These are phyloP conservation scores for Leccinum griseonigrum DNA, from an alignment of 1,284 basidiomycete species.

Conservation along the genomic window DNA sequence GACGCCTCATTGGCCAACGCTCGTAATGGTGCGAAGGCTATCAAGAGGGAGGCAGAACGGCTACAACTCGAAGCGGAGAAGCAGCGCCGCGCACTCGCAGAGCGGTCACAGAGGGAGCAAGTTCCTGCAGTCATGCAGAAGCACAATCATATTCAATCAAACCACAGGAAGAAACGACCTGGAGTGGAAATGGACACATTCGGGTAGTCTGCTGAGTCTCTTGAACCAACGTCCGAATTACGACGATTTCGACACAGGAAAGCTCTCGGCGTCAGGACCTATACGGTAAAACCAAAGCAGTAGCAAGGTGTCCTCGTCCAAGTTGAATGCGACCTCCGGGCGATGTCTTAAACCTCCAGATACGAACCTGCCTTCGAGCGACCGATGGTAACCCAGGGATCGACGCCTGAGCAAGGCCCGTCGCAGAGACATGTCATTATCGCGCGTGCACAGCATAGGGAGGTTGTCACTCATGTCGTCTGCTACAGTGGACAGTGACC, in stretches of 20 bases:
- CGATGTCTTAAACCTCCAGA: constrained; percentile 46
- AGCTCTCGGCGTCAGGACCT: constrained; percentile 51
- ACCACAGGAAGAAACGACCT: constrained; percentile 49
- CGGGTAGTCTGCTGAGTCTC: constrained; percentile 36
- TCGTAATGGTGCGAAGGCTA: constrained; percentile 73
- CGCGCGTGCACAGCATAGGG: constrained; percentile 72
- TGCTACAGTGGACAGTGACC: constrained; percentile 79
- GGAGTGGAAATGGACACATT: constrained; percentile 52
- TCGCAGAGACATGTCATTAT: constrained; percentile 81
- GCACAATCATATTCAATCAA: constrained; percentile 73
- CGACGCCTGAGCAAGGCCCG: constrained; percentile 76
- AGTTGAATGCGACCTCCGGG: constrained; percentile 57
- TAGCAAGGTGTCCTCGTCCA: constrained; percentile 39
- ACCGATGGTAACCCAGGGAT: constrained; percentile 52
- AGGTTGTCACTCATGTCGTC: constrained; percentile 74
- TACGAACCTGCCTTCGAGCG: constrained; percentile 36
- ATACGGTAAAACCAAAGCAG: constrained; percentile 53
- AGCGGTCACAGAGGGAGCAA: constrained; percentile 77
- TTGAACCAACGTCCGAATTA: constrained; percentile 32
- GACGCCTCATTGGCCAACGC: constrained; percentile 49
- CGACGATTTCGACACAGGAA: constrained; percentile 45
- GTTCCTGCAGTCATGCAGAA: constrained; percentile 96
- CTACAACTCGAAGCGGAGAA: constrained; percentile 85
- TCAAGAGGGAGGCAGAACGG: constrained; percentile 88
- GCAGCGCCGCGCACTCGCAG: constrained; percentile 77